These are phyloP conservation scores for Daldinia sp. DNA, from an alignment of 2,329 filamentous ascomycete genomes.

Conservation along the genomic window DNA sequence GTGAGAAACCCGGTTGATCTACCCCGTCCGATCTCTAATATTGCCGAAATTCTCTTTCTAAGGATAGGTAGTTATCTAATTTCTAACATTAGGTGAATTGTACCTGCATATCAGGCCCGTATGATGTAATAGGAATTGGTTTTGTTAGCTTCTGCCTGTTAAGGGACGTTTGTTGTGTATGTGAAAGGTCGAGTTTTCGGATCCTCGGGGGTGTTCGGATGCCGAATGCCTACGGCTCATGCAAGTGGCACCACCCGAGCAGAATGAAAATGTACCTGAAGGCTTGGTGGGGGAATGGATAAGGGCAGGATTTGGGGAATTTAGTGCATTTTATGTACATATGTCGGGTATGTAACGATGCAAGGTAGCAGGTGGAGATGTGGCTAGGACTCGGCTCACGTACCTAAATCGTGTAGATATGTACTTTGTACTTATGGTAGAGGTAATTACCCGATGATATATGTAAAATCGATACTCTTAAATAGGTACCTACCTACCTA, in stretches of 20 bases:
- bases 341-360: too few relatives aligned
- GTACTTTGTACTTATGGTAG: too few relatives aligned
- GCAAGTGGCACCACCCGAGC: constrained; percentile 4
- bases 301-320: background rate
- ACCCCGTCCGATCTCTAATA: background rate
- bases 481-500: background rate
- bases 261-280: background rate
- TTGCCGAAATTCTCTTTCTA: background rate
- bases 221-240: constrained; percentile 18
- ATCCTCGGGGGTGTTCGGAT: constrained; percentile 14
- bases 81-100: background rate
- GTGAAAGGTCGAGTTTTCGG: constrained; percentile 1
- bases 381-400: background rate
- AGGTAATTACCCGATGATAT: too few relatives aligned
- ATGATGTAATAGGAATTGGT: constrained; percentile 15
- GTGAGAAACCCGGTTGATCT: background rate
- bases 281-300: background rate
- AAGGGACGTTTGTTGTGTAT: background rate
- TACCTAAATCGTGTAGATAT: too few relatives aligned
- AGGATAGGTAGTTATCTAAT: background rate
- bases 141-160: background rate
- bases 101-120: background rate
- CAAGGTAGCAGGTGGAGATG: too few relatives aligned
- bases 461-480: too few relatives aligned
- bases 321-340: background rate